Conservation (phyloP, 2,329 filamentous ascomycete species). For the Neofusicoccum laricinum region DNA sequence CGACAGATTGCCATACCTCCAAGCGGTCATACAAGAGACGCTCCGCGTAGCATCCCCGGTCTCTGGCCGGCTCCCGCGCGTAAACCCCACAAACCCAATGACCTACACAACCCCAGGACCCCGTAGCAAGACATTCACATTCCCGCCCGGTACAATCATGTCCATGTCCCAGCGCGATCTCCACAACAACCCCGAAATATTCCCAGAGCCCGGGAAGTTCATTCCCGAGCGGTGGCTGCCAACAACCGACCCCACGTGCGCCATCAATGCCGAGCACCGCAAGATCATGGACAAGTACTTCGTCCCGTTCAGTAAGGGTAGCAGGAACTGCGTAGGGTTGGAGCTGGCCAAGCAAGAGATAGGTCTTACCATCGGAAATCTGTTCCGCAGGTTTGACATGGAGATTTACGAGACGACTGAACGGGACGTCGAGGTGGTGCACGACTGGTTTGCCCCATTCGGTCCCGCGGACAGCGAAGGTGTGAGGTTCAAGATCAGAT, state of each 20-base stretch:
- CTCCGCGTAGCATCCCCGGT: conserved; percentile 19
- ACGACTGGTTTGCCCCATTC: conserved; percentile 20
- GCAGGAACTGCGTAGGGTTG: conserved; percentile 21
- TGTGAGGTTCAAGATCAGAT: conserved; percentile 18
- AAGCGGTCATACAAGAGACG: conserved; percentile 21
- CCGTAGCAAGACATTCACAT: conserved; percentile 8
- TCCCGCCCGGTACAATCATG: conserved; percentile 20
- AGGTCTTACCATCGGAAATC: background rate
- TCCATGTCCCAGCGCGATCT: conserved; percentile 19
- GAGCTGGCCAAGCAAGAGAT: conserved; percentile 15
- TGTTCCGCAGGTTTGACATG: conserved; percentile 10
- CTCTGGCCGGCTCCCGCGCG: conserved; percentile 20
- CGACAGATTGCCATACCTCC: conserved; percentile 21
- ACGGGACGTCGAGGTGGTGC: conserved; percentile 17
- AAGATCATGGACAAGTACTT: conserved; percentile 19
- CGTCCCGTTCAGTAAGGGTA: conserved; percentile 21
- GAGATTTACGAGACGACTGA: conserved; percentile 17
- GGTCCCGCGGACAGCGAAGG: conserved; percentile 17
- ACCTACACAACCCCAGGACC: conserved; percentile 16
- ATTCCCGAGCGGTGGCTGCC: conserved; percentile 22
- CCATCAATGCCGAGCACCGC: background rate
- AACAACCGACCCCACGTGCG: conserved; percentile 5
- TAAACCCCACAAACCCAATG: conserved; percentile 14
- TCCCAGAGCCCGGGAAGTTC: conserved; percentile 19
- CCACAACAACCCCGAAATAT: conserved; percentile 19